Conservation (phyloP, 2,329 filamentous ascomycete species). For the Hymenoscyphus linearis region DNA sequence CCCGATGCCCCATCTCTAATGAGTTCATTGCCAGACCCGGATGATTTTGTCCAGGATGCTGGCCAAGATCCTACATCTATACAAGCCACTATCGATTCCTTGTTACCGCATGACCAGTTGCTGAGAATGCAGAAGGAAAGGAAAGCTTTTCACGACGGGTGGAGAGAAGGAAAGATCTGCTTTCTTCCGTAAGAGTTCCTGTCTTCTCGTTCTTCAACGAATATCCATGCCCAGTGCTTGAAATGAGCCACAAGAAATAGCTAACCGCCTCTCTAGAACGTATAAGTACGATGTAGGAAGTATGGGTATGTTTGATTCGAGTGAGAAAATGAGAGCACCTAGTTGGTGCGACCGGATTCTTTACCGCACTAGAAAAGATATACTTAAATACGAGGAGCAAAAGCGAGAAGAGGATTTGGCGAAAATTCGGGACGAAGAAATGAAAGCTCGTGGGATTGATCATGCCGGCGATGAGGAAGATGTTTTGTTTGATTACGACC, state of each 20-base stretch:
- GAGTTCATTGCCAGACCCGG: constrained; percentile 50
- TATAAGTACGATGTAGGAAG: constrained; percentile 99
- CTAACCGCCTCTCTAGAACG: constrained; percentile 39
- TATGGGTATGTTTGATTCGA: constrained; percentile 86
- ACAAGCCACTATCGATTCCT: constrained; percentile 79
- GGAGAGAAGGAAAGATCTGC: constrained; percentile 80
- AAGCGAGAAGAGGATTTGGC: constrained; percentile 60
- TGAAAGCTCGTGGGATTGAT: constrained; percentile 74
- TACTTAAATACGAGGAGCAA: constrained; percentile 58
- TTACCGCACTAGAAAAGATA: constrained; percentile 71
- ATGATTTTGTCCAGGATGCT: constrained; percentile 62
- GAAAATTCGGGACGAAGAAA: constrained; percentile 72
- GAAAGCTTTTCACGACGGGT: constrained; percentile 87
- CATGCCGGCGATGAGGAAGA: constrained; percentile 70
- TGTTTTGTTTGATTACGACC: constrained; percentile 86
- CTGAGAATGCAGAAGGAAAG: constrained; percentile 63
- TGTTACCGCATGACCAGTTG: constrained; percentile 88
- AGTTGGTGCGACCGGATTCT: constrained; percentile 97
- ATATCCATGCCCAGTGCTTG: background rate
- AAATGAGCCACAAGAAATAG: background rate
- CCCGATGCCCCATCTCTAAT: constrained; percentile 35
- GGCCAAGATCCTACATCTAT: constrained; percentile 78
- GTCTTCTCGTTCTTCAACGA: background rate
- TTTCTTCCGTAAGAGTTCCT: constrained; percentile 59
- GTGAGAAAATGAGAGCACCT: constrained; percentile 85